A percentile compares a stretch with the other conserved stretches of the same genome.
Conservation (phyloP, 208 protist species). For the Crithidia thermophila region DNA sequence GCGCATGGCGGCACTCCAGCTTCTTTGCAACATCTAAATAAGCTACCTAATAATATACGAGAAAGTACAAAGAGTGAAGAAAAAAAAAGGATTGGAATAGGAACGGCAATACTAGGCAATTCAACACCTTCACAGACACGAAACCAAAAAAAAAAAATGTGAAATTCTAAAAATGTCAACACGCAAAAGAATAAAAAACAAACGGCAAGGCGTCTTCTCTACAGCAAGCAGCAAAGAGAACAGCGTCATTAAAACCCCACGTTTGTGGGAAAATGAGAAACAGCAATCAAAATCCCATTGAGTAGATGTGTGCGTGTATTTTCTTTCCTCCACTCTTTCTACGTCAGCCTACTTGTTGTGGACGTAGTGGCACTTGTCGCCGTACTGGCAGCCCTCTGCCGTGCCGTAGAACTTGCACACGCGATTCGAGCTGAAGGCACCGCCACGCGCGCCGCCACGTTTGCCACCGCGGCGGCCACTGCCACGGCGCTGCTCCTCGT, state of each 20-base stretch:
- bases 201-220: not conserved
- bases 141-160: not conserved
- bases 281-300: no score
- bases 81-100: no score
- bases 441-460: slow-evolving; percentile 24
- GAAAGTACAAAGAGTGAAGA: not conserved
- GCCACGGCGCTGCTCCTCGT: slow-evolving; percentile 41
- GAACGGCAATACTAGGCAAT: no score
- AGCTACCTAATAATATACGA: not conserved
- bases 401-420: slow-evolving; percentile 42
- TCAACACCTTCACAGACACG: no score
- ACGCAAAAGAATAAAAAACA: not conserved
- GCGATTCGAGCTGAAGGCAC: slow-evolving; percentile 16
- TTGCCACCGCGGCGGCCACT: slow-evolving; percentile 21
- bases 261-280: no score
- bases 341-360: slow-evolving; percentile 28
- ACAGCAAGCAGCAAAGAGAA: not conserved
- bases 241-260: no score
- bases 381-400: slow-evolving; percentile 47
- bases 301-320: no score
- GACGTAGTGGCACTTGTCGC: slow-evolving; percentile 42
- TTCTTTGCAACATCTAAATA: not conserved
- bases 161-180: not conserved
- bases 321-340: no score
- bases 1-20: no score